Conservation (phyloP, 108 stramenopile genomes). For the Tribonema minus region DNA sequence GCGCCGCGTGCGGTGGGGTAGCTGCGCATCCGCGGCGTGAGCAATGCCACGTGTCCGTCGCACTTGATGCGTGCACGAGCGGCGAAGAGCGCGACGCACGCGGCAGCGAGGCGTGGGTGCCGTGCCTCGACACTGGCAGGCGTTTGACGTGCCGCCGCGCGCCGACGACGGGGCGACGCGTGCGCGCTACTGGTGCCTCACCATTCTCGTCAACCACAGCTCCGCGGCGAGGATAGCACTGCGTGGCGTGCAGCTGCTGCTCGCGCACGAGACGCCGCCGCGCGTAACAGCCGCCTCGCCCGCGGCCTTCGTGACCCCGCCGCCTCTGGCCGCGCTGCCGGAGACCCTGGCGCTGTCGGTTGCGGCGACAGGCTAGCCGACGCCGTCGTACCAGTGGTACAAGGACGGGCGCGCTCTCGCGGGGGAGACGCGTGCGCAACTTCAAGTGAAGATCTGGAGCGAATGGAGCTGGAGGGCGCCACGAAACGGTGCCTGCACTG, state of each 20-base stretch:
- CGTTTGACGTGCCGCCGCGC: conserved; percentile 7
- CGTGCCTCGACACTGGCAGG: conserved; percentile 1
- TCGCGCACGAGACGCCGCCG: conserved; percentile 33
- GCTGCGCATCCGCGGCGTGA: conserved; percentile 7
- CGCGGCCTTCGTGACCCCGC: conserved; percentile 11
- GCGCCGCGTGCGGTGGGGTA: conserved; percentile 1
- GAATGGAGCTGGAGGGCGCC: background rate
- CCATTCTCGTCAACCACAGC: conserved; percentile 19
- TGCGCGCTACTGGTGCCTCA: conserved; percentile 10
- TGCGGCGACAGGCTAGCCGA: conserved; percentile 34
- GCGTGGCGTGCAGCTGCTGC: conserved; percentile 21
- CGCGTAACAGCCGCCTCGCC: conserved; percentile 1
- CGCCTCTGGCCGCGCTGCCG: background rate
- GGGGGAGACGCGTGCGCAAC: conserved; percentile 3
- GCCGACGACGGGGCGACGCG: background rate
- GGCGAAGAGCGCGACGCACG: background rate
- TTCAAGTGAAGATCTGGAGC: background rate
- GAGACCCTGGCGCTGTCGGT: background rate
- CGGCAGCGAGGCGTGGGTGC: background rate
- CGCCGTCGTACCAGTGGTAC: conserved; percentile 40
- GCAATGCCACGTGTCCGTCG: conserved; percentile 15
- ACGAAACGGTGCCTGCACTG: conserved; percentile 19
- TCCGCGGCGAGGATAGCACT: conserved; percentile 18
- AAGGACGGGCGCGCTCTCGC: background rate
- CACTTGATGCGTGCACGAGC: too few relatives aligned